Base-by-base conservation (phyloP, 2,329 filamentous ascomycete genomes). In the Fusarium protoensiforme region DNA sequence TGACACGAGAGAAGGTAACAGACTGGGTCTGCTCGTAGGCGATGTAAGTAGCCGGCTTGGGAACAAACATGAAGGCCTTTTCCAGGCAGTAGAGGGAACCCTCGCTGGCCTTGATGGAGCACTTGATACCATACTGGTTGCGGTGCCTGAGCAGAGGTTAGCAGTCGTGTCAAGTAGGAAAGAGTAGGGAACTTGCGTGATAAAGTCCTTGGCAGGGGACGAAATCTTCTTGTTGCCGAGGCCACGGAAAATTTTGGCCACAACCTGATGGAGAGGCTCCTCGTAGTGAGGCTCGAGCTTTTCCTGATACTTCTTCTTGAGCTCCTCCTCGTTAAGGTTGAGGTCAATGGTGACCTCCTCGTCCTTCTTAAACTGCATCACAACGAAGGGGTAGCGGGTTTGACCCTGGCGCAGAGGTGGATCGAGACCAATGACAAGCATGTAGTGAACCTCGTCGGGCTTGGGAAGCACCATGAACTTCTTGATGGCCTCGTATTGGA, bases 21-120 rank as follows among this genome's bases (percentile, higher is more conserved):
- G 93, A 94, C 60, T 94, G 90, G 38, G 97, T 93, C 79, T 98
- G 94, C 79, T 99, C 96, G 84, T 98, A 97, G 69, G 94, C 93
- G 69, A 99, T 96, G 84, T 98, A 99, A 2, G 96, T 98, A 18
- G 96, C 95, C 2, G 96, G 96, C 85, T 99, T 99, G 35, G 96
- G 96, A 18, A 99, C 96, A 82, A 99, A 99, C 90, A 99, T 97
- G 83, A 99, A 97, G 9, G 95, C 96, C 85, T 98, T 98, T 84
- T 99, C 96, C 75, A 99, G 86, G 82, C 95, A 98, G 89, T 97
- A 99, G 59, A 99, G 87, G 80, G 98, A 95, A 69, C 97, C 96
- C 85, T 99, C 96, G 83, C 97, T 98, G 62, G 97, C 97, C 85
- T 99, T 99, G 90, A 99, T 98, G n/a, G 95, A 97, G 84, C 96